These are phyloP conservation scores for Elongisporangium senticosum DNA, from an alignment of 352 stramenopile species.

Conservation along the genomic window DNA sequence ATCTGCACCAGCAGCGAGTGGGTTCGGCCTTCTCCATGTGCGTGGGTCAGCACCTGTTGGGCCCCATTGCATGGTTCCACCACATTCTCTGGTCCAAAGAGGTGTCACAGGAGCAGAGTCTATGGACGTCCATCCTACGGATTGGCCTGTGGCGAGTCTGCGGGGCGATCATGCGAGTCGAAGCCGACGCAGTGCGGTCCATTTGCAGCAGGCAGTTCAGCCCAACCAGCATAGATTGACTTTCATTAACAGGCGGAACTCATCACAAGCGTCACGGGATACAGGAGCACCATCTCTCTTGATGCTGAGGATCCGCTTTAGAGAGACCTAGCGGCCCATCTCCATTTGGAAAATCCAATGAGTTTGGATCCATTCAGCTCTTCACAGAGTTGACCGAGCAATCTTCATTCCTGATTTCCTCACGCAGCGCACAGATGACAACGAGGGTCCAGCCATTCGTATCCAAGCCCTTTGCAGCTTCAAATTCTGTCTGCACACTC, in stretches of 20 bases:
- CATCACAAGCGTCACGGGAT: too few species aligned
- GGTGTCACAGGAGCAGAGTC: neutral
- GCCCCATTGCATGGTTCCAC: neutral
- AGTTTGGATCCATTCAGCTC: too few species aligned
- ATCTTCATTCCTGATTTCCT: too few species aligned
- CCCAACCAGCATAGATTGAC: neutral
- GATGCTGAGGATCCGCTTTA: too few species aligned
- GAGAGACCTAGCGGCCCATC: too few species aligned
- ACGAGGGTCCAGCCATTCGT: too few species aligned
- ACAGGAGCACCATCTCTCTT: too few species aligned
- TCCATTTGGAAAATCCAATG: too few species aligned
- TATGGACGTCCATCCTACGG: neutral
- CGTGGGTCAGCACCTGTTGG: neutral
- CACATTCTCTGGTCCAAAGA: neutral
- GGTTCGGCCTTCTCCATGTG: neutral
- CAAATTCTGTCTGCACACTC: neutral
- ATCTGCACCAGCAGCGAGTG: neutral
- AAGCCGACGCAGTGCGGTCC: neutral
- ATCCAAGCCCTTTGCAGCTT: neutral
- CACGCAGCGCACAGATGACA: too few species aligned
- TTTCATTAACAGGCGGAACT: too few species aligned
- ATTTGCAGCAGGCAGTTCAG: neutral
- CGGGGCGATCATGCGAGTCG: neutral
- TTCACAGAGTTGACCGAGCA: too few species aligned
- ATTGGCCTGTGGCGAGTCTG: neutral